A percentile compares a stretch with the other conserved stretches of the same genome.
Conservation (phyloP, 169 alveolate genomes). For the Plasmodium vinckei region DNA sequence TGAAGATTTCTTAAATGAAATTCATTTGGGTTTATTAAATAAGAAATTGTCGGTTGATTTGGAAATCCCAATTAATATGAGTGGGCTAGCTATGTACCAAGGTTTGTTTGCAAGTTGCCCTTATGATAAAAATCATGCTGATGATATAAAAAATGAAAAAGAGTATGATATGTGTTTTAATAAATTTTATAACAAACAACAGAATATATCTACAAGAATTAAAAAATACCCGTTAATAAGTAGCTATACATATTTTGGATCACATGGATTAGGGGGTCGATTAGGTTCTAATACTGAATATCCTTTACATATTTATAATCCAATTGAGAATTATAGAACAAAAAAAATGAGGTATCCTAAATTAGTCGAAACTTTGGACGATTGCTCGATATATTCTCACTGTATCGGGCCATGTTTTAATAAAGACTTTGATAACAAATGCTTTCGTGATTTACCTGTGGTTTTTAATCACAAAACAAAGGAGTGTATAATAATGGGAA, state of each 20-base stretch:
- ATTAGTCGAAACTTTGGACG: constrained; percentile 25
- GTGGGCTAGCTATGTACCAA: constrained; percentile 72
- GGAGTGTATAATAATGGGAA: constrained; percentile 58
- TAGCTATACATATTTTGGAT: constrained; percentile 28
- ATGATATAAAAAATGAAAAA: constrained; percentile 31
- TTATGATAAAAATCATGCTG: constrained; percentile 43
- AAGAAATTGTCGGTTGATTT: constrained; percentile 10
- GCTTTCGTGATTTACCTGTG: constrained; percentile 68
- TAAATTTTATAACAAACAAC: constrained; percentile 2
- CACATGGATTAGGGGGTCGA: constrained; percentile 71
- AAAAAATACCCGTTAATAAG: constrained; percentile 10
- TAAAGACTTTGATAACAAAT: constrained; percentile 58
- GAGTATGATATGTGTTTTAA: constrained; percentile 62
- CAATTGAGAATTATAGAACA: constrained; percentile 34
- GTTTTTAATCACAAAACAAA: constrained; percentile 48
- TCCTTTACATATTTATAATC: constrained; percentile 39
- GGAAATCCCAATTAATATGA: constrained; percentile 40
- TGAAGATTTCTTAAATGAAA: constrained; percentile 64
- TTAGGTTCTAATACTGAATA: constrained; percentile 40
- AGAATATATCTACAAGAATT: constrained; percentile 3
- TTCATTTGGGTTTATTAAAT: constrained; percentile 54
- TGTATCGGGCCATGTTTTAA: constrained; percentile 68
- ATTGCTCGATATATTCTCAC: constrained; percentile 64
- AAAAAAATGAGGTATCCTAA: constrained; percentile 41
- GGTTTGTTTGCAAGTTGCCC: constrained; percentile 56